Conservation (phyloP, 2,329 filamentous ascomycete species). For the Mariannaea sp. region DNA sequence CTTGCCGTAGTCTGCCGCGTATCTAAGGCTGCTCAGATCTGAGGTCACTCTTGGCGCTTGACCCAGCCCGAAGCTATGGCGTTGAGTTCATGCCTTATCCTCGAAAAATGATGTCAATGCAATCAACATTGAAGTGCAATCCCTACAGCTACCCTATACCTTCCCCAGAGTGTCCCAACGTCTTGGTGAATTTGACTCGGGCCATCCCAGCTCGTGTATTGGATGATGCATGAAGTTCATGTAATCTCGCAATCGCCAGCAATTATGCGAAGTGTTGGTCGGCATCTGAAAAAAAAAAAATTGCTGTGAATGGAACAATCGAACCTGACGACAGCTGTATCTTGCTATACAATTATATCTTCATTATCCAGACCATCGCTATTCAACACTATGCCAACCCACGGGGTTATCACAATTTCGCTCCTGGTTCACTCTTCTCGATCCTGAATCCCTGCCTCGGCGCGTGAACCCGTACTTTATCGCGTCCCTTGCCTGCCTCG, state of each 20-base stretch:
- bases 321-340: too few species aligned
- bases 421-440: conserved; percentile 32
- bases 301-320: too few species aligned
- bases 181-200: neutral
- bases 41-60: neutral
- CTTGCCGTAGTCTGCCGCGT: neutral
- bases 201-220: neutral
- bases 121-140: too few species aligned
- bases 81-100: neutral
- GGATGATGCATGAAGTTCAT: too few species aligned
- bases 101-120: conserved; percentile 13
- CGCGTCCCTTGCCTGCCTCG: conserved; percentile 51
- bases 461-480: conserved; percentile 60
- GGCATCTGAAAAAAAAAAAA: too few species aligned
- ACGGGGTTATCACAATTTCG: conserved; percentile 17
- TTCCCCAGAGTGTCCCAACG: too few species aligned
- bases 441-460: conserved; percentile 64
- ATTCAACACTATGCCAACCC: too few species aligned
- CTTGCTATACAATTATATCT: too few species aligned
- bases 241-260: too few species aligned
- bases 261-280: too few species aligned
- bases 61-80: conserved; percentile 2
- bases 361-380: too few species aligned
- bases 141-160: neutral
- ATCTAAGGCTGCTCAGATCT: conserved; percentile 5